Evolutionary conservation across 495 filamentous ascomycete species (phyloP).

Genomic region (Neurospora sp.): DNA sequence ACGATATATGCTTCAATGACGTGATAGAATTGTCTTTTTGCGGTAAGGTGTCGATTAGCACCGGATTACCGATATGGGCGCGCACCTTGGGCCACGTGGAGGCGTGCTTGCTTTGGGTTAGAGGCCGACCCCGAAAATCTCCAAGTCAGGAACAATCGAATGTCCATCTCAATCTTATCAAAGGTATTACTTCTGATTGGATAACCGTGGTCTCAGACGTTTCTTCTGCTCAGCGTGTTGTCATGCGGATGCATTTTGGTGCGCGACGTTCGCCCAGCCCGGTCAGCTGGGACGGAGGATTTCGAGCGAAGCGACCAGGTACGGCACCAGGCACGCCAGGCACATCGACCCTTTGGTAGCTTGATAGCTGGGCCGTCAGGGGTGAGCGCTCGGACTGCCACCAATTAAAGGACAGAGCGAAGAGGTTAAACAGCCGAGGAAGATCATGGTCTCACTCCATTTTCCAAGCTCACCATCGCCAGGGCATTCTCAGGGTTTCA

Average conservation of each 20-base stretch:
- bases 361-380: not conserved
- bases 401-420: not conserved
- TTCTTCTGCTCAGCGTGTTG: not conserved
- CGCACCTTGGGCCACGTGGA: not conserved
- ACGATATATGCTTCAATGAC: not conserved
- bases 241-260: not conserved
- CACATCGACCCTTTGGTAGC: not conserved
- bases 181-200: not conserved
- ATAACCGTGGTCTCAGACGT: not conserved
- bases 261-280: not conserved
- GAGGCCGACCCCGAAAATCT: not conserved
- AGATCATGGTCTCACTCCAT: not conserved
- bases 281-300: not conserved
- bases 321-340: not conserved
- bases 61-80: not conserved
- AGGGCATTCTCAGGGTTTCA: not conserved
- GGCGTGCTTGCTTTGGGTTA: not conserved
- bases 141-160: not conserved
- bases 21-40: not conserved
- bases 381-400: not conserved
- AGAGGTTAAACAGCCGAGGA: not conserved
- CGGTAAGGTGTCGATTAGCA: not conserved
- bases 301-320: not conserved
- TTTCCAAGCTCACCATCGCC: not conserved
- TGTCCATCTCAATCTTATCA: not conserved